Base-by-base conservation (phyloP, 192 early-diverging fungal species). In the Funneliformis geosporum region DNA sequence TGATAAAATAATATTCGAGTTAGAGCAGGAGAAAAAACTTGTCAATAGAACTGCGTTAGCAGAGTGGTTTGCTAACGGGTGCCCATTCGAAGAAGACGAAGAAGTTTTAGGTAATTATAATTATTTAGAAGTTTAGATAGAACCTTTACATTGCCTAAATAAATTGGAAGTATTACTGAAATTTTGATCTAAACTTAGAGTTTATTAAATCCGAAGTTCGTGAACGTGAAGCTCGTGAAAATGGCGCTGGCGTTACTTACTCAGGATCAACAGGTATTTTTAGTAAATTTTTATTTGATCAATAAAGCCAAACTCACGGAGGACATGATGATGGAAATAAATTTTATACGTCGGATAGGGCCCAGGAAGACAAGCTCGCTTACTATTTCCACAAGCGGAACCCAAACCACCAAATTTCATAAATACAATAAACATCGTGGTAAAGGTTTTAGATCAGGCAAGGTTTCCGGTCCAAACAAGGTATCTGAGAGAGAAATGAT, bases 111-210 rank as follows among this genome's bases (percentile, higher is more conserved):
- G 11, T 64, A 28, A 27, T 64, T 2, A 64, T 64, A 64, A 64
- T 28, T 64, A 28, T 64, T 55, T 55, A 1, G n/a, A n/a, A 55
- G 50, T 55, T 55, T 55, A 55, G 16, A 18, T 55, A 55, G 16
- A 55, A 55, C 14, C 50, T 55, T 55, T 25, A 64, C 25, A 64
- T 10, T 27, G 61, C 27, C 27, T 64, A 8, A 64, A 64, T 64
- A 64, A 64, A 64, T 64, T 0, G 25, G 27, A 64, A 64, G 62
- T 28, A 27, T 64, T 64, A 64, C 27, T 64, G 62, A 27, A 64
- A 64, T 64, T 64, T 64, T 64, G 8, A 28, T 64, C 62, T 64
- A 64, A 25, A 64, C 62, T 64, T 64, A 28, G 62, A 64, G 9
- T 28, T 64, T 28, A 64, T 28, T 23, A 28, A 64, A 28, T 55